phyloP scores from a whole-genome alignment of 140 eudicot genomes.

The Flaveria floridana region DNA sequence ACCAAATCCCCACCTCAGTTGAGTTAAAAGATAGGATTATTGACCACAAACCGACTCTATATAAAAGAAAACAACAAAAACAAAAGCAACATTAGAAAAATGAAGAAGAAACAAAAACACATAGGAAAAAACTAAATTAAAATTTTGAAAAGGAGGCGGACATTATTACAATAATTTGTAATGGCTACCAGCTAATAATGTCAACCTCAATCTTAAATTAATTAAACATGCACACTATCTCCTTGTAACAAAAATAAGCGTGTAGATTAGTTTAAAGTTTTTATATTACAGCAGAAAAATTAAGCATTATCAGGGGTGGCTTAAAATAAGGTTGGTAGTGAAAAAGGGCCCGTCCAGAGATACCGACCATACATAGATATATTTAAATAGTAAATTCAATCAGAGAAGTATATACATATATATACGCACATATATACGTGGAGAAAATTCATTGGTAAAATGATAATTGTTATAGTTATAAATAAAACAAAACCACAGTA shows the following conservation, averaged over 20 bases:
- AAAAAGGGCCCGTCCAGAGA: constrained; percentile 36
- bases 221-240: not conserved
- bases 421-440: no score
- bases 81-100: constrained; percentile 26
- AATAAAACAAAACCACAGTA: no score
- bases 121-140: constrained; percentile 14
- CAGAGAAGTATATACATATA: not conserved
- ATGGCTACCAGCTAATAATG: constrained; percentile 37
- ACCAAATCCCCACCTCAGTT: constrained; percentile 20
- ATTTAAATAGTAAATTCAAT: no score
- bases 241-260: no score
- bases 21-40: constrained; percentile 25
- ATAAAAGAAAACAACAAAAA: constrained; percentile 16
- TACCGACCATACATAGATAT: not conserved
- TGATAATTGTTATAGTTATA: no score
- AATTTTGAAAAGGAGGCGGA: constrained; percentile 27
- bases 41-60: constrained; percentile 34
- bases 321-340: constrained; percentile 5
- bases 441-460: no score
- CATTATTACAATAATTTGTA: constrained; percentile 30
- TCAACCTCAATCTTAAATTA: constrained; percentile 32
- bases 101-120: constrained; percentile 21
- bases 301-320: constrained; percentile 5
- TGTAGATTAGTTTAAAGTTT: constrained; percentile 25
- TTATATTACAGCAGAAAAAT: constrained; percentile 6